phyloP scores from a whole-genome alignment of 306 rosid species.

The Astragalus glycyphyllos region DNA sequence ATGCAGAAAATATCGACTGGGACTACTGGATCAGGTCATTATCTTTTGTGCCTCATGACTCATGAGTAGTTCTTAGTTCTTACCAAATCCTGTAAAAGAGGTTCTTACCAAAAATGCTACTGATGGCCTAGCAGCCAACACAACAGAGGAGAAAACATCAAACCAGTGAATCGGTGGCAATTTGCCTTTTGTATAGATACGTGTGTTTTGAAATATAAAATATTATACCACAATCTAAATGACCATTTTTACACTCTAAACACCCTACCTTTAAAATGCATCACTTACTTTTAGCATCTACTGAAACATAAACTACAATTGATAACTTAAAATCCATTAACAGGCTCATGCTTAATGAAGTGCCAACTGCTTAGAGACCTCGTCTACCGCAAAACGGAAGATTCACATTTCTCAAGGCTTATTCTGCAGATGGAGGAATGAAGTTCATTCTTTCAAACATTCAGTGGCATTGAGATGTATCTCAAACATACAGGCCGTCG shows the following conservation, averaged over 20 bases:
- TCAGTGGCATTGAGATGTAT: constrained; percentile 25
- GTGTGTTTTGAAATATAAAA: neutral
- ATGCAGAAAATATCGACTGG: too few species aligned
- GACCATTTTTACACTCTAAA: neutral
- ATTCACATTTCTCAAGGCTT: constrained; percentile 42
- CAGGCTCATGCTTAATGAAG: constrained; percentile 31
- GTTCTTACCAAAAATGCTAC: too few species aligned
- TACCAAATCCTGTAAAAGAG: too few species aligned
- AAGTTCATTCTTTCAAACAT: constrained; percentile 27
- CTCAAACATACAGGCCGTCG: constrained; percentile 40
- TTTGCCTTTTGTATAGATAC: neutral
- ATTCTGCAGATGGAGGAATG: constrained; percentile 36
- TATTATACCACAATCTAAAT: constrained; percentile 6
- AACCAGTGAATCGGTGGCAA: neutral
- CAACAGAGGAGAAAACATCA: neutral
- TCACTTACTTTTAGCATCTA: constrained; percentile 13
- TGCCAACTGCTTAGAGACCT: constrained; percentile 38
- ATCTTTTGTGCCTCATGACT: too few species aligned
- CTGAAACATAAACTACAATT: constrained; percentile 25
- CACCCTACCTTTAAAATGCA: constrained; percentile 6
- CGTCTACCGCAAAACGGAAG: constrained; percentile 13
- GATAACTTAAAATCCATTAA: constrained; percentile 21
- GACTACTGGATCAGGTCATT: too few species aligned
- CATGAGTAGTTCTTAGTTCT: too few species aligned
- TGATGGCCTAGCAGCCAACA: too few species aligned